phyloP scores from a whole-genome alignment of 106 monocot species.

The Dioscorea dumetorum region DNA sequence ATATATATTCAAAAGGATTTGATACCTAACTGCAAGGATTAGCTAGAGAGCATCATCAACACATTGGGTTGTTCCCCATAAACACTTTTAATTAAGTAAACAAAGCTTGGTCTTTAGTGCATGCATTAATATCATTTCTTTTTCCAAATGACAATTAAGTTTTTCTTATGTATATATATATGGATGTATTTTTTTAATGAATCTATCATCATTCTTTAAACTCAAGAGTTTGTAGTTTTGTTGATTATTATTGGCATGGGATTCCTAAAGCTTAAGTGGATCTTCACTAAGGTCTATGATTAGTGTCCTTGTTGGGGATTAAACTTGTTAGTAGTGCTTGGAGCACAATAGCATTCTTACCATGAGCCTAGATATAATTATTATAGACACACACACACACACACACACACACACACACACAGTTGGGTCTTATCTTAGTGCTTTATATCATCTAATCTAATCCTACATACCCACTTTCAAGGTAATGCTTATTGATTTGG shows the following conservation, averaged over 20 bases:
- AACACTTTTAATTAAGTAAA: background rate
- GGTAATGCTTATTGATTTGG: background rate
- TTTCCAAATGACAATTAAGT: background rate
- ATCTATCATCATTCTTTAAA: background rate
- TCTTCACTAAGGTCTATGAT: background rate
- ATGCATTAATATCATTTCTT: background rate
- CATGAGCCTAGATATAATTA: background rate
- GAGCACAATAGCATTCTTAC: background rate
- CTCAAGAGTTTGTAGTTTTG: conserved; percentile 3
- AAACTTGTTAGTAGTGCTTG: background rate
- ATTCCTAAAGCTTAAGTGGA: background rate
- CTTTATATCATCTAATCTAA: background rate
- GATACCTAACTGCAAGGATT: background rate
- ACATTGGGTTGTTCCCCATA: background rate
- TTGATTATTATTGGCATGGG: background rate
- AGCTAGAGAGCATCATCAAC: background rate
- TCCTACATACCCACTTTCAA: background rate
- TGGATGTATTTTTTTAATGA: background rate
- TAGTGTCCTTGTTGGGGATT: background rate
- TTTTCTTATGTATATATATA: background rate
- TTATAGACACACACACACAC: no score
- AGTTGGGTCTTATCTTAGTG: background rate
- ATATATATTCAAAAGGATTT: background rate
- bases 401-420: no score
- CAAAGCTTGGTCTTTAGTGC: background rate